Base-by-base conservation (phyloP, 1,139 yeast species). In the Kurtzmaniella quercitrusa region DNA sequence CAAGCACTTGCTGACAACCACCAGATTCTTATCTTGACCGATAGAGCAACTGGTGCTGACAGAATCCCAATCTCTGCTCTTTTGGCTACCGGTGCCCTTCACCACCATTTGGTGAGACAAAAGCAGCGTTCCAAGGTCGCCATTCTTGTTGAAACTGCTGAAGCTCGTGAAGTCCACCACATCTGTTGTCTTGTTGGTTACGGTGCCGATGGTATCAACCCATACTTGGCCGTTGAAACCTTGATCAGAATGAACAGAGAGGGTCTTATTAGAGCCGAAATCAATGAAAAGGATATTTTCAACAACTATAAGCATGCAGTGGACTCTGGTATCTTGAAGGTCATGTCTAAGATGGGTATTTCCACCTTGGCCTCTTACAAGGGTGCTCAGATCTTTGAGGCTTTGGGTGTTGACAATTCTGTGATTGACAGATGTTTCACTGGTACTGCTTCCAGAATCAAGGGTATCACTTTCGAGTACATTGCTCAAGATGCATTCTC, bases 341-440 rank as follows among this genome's bases (percentile, higher is more conserved):
- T 93, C 49, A 93, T 93, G 98, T 88, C 97, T 39, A 93, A 93
- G 75, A 93, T 93, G 98, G 98, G 98, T 75, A 93, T 93, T 57
- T 91, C 98, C 34, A 93, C 98, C 31, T 75, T 93, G 63, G 96
- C 97, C 19, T 88, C 96, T 18, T 93, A 93, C 70, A 93, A 93
- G 69, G 98, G 98, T 66, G 98, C 98, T 18, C 98, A 93, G 70
- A 93, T 93, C 59, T 93, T 93, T 63, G 98, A 93, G 68, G 96
- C 96, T 44, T 75, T 93, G 51, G 98, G 98, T 68, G 82, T 93
- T 51, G 98, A 93, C 64, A 90, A 90, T 66, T 82, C 95, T 18
- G 98, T 93, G 42, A 88, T 91, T 56, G 98, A 93, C 71, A 77
- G 91, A 58, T 91, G 98, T 69, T 93, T 93, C 66, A 88, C 95